phyloP scores from a whole-genome alignment of 1,284 basidiomycete genomes.

The Sparassis latifolia region DNA sequence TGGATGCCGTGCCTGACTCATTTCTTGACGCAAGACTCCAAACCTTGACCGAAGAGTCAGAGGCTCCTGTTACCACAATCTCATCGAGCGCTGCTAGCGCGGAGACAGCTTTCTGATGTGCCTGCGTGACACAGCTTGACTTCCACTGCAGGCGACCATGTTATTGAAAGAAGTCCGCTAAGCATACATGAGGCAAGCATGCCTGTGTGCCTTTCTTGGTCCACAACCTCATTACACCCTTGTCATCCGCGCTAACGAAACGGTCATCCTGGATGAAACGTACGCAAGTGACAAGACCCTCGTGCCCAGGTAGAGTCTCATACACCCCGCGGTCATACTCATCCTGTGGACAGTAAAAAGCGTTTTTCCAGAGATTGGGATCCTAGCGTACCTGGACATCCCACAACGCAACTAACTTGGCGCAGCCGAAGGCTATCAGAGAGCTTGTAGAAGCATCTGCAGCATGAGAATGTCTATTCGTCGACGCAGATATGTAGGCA shows the following conservation, averaged over 20 bases:
- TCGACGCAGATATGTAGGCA: slow-evolving; percentile 74
- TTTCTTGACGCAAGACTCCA: slow-evolving; percentile 43
- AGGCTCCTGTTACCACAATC: slow-evolving; percentile 69
- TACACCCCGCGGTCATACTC: slow-evolving; percentile 47
- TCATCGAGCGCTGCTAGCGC: slow-evolving; percentile 44
- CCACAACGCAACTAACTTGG: slow-evolving; percentile 78
- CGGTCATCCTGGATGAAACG: slow-evolving; percentile 46
- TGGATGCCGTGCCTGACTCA: slow-evolving; percentile 26
- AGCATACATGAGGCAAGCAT: slow-evolving; percentile 15
- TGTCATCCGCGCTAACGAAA: slow-evolving; percentile 71
- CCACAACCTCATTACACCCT: slow-evolving; percentile 58
- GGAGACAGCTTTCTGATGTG: slow-evolving; percentile 68
- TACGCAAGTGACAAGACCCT: slow-evolving; percentile 70
- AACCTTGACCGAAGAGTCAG: slow-evolving; percentile 70
- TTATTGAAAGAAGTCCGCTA: slow-evolving; percentile 11
- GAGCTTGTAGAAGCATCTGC: slow-evolving; percentile 51
- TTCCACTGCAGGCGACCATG: slow-evolving; percentile 44
- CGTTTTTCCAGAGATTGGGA: slow-evolving; percentile 2
- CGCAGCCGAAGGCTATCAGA: slow-evolving; percentile 73
- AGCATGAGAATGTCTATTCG: slow-evolving; percentile 69
- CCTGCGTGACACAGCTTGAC: slow-evolving; percentile 36
- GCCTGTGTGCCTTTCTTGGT: slow-evolving; percentile 35
- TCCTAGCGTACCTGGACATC: slow-evolving; percentile 42
- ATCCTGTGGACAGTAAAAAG: slow-evolving; percentile 30
- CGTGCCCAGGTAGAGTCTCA: slow-evolving; percentile 70